Percentiles rank a stretch among this genome's conserved stretches.
Evolutionary conservation across 371 early-diverging fungal species (phyloP).

Genomic region (Neoconidiobolus thromboides): DNA sequence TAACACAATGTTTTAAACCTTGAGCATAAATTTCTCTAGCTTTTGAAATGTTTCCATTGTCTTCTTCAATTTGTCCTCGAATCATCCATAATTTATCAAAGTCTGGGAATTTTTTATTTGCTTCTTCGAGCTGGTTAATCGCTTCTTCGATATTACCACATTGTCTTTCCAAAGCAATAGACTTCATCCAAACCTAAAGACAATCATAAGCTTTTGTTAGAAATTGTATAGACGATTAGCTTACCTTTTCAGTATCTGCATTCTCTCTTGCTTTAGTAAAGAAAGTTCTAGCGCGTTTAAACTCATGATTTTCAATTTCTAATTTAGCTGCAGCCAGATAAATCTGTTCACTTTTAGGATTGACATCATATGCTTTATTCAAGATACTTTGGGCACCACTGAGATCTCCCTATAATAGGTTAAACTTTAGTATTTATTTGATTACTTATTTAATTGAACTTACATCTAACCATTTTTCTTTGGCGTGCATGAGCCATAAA

Average conservation of each 20-base stretch:
- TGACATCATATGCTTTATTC: constrained; percentile 72
- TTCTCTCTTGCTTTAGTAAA: constrained; percentile 55
- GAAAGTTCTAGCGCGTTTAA: constrained; percentile 55
- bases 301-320: constrained; percentile 72
- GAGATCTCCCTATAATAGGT: constrained; percentile 35
- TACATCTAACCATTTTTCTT: constrained; percentile 74
- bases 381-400: constrained; percentile 71
- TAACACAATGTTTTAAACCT: constrained; percentile 63
- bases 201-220: background rate
- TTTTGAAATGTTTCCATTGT: constrained; percentile 23
- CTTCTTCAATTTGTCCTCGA: constrained; percentile 57
- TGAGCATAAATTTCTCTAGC: constrained; percentile 59
- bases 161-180: constrained; percentile 69
- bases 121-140: constrained; percentile 44
- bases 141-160: constrained; percentile 44
- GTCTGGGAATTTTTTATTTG: constrained; percentile 41
- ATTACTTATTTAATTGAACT: constrained; percentile 6
- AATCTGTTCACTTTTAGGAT: constrained; percentile 80
- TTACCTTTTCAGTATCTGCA: constrained; percentile 30
- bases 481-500: constrained; percentile 92
- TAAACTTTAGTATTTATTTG: background rate
- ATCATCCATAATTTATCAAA: constrained; percentile 90
- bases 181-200: constrained; percentile 84
- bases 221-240: background rate
- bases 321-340: constrained; percentile 92